A percentile compares a stretch with the other conserved stretches of the same genome.
Evolutionary conservation across 495 filamentous ascomycete genomes (phyloP).

Genomic region (Xylaria venustula): DNA sequence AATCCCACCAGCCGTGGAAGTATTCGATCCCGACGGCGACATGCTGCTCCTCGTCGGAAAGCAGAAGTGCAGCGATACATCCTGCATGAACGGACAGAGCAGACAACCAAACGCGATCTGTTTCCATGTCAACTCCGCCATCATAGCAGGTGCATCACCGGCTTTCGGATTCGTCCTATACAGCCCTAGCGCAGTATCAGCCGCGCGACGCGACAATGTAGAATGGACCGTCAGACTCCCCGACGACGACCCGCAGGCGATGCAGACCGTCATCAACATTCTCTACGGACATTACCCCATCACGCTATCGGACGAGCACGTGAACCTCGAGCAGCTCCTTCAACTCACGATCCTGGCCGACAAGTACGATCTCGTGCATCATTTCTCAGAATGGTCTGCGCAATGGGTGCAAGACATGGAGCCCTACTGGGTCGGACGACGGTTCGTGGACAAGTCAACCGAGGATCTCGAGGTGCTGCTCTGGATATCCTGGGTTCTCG

Average conservation of each 20-base stretch:
- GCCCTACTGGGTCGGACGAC: neutral
- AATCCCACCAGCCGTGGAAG: neutral
- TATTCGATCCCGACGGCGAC: neutral
- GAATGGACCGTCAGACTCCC: constrained; percentile 1
- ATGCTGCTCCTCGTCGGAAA: constrained; percentile 11
- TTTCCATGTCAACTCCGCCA: constrained; percentile 2
- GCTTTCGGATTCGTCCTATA: neutral
- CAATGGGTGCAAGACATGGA: constrained; percentile 9
- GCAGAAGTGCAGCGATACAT: neutral
- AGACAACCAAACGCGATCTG: neutral
- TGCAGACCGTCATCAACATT: constrained; percentile 6
- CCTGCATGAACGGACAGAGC: neutral
- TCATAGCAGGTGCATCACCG: neutral
- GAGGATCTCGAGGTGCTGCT: constrained; percentile 3
- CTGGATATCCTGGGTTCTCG: constrained; percentile 13
- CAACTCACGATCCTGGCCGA: neutral
- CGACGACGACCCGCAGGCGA: constrained; percentile 8
- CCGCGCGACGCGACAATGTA: neutral
- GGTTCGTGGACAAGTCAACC: neutral
- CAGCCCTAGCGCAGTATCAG: constrained; percentile 3
- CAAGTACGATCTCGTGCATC: constrained; percentile 10
- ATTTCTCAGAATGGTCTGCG: neutral
- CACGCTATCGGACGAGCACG: neutral
- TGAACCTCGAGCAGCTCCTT: neutral
- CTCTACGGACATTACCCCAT: constrained; percentile 3